These are phyloP conservation scores for Chloris gayana DNA, from an alignment of 176 grass and related monocot genomes.

Conservation along the genomic window DNA sequence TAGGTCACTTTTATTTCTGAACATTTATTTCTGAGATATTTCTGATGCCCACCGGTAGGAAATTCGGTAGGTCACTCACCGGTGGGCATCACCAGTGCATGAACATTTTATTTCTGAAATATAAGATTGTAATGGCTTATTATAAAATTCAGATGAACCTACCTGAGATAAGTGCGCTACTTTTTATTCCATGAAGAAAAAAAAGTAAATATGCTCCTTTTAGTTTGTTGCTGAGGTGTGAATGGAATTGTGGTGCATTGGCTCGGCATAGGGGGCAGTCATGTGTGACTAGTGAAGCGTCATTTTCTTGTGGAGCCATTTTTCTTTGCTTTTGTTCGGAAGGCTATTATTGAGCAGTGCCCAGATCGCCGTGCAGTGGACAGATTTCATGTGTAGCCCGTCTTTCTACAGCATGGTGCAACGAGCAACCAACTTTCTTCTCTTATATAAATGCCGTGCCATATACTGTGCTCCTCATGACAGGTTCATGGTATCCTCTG, in stretches of 20 bases:
- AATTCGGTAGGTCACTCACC: too few relatives aligned
- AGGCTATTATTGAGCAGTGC: too few relatives aligned
- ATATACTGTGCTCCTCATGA: too few relatives aligned
- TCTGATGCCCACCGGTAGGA: too few relatives aligned
- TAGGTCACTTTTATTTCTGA: not conserved
- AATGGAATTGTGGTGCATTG: not conserved
- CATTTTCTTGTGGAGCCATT: not conserved
- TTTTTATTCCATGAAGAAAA: not conserved
- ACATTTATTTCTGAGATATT: not conserved
- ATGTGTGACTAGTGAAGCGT: too few relatives aligned
- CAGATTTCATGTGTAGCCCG: not conserved
- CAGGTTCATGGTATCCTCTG: too few relatives aligned
- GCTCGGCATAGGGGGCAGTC: not conserved
- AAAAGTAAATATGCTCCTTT: not conserved
- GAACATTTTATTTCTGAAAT: not conserved
- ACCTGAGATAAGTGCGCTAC: not conserved
- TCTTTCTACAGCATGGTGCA: too few relatives aligned
- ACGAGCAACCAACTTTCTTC: too few relatives aligned
- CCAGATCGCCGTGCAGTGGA: not conserved
- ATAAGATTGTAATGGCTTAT: not conserved
- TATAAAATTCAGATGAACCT: too few relatives aligned
- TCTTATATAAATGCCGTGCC: too few relatives aligned
- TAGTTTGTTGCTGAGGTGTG: constrained; percentile 3
- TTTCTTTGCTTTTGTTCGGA: not conserved
- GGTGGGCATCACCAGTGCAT: not conserved